A percentile compares a stretch with the other conserved stretches of the same genome.
Conservation (phyloP, 2,329 filamentous ascomycete species). For the Ophiostoma ulmi region DNA sequence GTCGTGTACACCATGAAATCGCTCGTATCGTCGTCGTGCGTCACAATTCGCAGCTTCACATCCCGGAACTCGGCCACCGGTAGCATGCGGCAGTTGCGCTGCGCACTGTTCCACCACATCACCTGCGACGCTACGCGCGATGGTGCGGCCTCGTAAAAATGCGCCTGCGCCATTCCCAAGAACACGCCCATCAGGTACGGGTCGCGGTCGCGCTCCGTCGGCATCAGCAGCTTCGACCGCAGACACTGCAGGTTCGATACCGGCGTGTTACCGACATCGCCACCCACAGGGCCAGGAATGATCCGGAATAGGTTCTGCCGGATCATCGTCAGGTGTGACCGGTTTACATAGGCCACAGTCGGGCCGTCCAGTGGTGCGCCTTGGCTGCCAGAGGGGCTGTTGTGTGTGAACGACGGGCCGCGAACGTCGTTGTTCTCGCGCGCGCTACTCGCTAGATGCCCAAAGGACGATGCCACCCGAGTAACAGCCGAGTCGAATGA, state of each 20-base stretch:
- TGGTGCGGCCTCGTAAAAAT: slow-evolving; percentile 41
- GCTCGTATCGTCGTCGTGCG: slow-evolving; percentile 44
- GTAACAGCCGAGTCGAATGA: slow-evolving; percentile 38
- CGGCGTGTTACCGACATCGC: slow-evolving; percentile 40
- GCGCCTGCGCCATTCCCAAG: slow-evolving; percentile 53
- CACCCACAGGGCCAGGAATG: slow-evolving; percentile 37
- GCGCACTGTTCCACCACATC: slow-evolving; percentile 25
- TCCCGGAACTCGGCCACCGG: slow-evolving; percentile 39
- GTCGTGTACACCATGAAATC: slow-evolving; percentile 53
- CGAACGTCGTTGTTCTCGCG: slow-evolving; percentile 21
- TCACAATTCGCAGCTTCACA: slow-evolving; percentile 47
- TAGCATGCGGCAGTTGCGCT: neutral
- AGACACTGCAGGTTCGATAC: slow-evolving; percentile 46
- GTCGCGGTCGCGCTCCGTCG: slow-evolving; percentile 47
- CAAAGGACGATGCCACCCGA: slow-evolving; percentile 34
- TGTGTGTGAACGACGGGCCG: slow-evolving; percentile 26
- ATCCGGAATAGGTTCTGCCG: slow-evolving; percentile 47
- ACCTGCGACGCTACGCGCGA: slow-evolving; percentile 29
- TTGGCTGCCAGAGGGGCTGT: slow-evolving; percentile 16
- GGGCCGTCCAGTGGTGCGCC: slow-evolving; percentile 32
- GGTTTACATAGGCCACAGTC: slow-evolving; percentile 46
- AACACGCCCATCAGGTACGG: slow-evolving; percentile 49
- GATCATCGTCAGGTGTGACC: slow-evolving; percentile 42
- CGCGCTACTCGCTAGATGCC: slow-evolving; percentile 23
- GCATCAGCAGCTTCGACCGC: slow-evolving; percentile 45